Evolutionary conservation across 495 filamentous ascomycete species (phyloP), one percentile per base, ranked within the genome.

Genomic region (Daldinia decipiens): DNA sequence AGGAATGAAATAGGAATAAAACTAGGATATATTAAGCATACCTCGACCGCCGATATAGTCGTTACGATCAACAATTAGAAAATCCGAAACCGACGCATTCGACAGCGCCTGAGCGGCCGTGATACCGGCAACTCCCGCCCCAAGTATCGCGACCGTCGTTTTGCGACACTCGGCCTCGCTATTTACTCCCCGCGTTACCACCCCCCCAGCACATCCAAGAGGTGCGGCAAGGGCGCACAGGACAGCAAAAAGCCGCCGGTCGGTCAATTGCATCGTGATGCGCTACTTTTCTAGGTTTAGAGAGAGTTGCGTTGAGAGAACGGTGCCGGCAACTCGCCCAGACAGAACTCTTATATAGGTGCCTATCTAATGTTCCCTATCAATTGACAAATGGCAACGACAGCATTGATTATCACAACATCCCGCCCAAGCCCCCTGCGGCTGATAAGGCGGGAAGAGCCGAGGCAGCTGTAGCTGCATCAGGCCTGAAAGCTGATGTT

Each of bases 91-190:
- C 4, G 86, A 91, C 29, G 82, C 83, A 68, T 92, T 90, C 5
- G 81, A 77, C 5, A 93, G 76, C 9, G 90, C 82, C 85, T 92
- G 89, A 6, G 91, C 90, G 39, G 91, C 90, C 12, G 90, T 89
- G 26, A 93, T 90, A 17, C 91, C 91, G 8, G 90, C 85, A 62
- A 88, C 85, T 1, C 88, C 88, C 38, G 85, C 88, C 19, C 88
- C 88, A 26, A 83, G 75, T 36, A 85, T 79, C 13, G 79, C 82
- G n/a, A 84, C 81, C 39, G 75, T 78, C 12, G 82, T 84, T 58
- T 79, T 80, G 26, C 62, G 71, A 65, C 78, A 79, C 55, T 71
- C 62, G 0, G 45, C 39, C 32, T 47, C 53, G 5, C 64, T 36
- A 9, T 39, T 17, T 17, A 9, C 24, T 5, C 45, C 50, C 9